Evolutionary conservation across 2,329 filamentous ascomycete genomes (phyloP).

Genomic region (Hymenoscyphus infarciens): DNA sequence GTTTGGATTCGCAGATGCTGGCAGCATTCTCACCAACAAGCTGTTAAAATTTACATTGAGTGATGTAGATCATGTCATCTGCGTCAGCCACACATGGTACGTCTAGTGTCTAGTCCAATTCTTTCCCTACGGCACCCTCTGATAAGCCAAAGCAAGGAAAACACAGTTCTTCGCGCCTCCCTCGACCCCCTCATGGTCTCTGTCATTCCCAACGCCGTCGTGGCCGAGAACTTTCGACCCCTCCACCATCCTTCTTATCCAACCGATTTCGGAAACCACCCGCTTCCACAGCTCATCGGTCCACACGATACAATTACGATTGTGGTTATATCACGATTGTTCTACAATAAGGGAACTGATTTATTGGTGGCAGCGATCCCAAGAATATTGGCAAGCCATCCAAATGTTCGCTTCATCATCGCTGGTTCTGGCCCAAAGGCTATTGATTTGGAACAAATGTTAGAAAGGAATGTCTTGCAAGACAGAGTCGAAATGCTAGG

Average conservation of each 20-base stretch:
- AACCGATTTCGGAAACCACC: slow-evolving; percentile 38
- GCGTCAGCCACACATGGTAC: slow-evolving; percentile 95
- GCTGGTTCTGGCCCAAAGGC: slow-evolving; percentile 94
- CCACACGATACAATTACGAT: slow-evolving; percentile 90
- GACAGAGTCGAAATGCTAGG: slow-evolving; percentile 92
- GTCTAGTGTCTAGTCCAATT: slow-evolving; percentile 24
- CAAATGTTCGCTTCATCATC: slow-evolving; percentile 95
- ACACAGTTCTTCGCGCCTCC: slow-evolving; percentile 90
- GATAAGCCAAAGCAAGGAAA: slow-evolving; percentile 72
- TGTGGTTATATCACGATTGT: slow-evolving; percentile 92
- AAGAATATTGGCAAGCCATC: slow-evolving; percentile 81
- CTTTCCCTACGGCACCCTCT: slow-evolving; percentile 4
- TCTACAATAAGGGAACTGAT: slow-evolving; percentile 98
- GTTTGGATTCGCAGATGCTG: slow-evolving; percentile 95
- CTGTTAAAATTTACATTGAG: slow-evolving; percentile 92
- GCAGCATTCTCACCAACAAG: slow-evolving; percentile 95
- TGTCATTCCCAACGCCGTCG: slow-evolving; percentile 95
- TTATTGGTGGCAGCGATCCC: slow-evolving; percentile 95
- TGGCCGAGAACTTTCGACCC: slow-evolving; percentile 91
- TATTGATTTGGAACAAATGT: slow-evolving; percentile 97
- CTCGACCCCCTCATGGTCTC: slow-evolving; percentile 96
- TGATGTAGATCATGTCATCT: slow-evolving; percentile 97
- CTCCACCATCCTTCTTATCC: slow-evolving; percentile 49
- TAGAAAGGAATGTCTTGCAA: slow-evolving; percentile 90
- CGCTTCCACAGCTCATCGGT: slow-evolving; percentile 63